Conservation (phyloP, 2,329 filamentous ascomycete genomes). For the Alternaria sp. region DNA sequence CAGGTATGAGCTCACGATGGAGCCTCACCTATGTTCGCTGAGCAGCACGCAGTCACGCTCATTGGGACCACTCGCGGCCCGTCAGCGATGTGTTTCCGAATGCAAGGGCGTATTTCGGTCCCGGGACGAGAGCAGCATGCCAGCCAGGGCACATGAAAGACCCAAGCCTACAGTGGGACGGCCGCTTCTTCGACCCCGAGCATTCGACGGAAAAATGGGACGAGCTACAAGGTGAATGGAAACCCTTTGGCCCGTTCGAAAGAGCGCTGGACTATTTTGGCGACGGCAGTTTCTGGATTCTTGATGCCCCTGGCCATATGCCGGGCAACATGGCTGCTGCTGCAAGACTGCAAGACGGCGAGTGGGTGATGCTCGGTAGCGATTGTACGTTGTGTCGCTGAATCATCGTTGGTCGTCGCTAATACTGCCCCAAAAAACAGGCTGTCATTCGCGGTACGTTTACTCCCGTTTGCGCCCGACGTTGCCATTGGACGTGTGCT, state of each 20-base stretch:
- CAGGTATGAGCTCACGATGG: constrained; percentile 28
- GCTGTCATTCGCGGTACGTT: constrained; percentile 44
- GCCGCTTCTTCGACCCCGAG: constrained; percentile 46
- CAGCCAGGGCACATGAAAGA: constrained; percentile 44
- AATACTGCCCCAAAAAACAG: neutral
- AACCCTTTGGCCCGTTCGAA: constrained; percentile 48
- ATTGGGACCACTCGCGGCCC: constrained; percentile 47
- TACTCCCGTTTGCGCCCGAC: neutral
- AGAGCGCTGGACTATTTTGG: constrained; percentile 50
- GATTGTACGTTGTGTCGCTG: constrained; percentile 31
- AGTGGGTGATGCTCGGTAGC: constrained; percentile 46
- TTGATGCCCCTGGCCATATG: constrained; percentile 52
- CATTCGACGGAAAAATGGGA: constrained; percentile 39
- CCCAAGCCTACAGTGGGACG: constrained; percentile 43
- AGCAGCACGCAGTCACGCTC: constrained; percentile 39
- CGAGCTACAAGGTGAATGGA: constrained; percentile 43
- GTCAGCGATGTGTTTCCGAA: constrained; percentile 42
- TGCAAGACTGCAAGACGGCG: constrained; percentile 35
- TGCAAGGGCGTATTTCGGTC: constrained; percentile 44
- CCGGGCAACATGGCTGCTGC: constrained; percentile 52
- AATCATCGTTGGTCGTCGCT: neutral
- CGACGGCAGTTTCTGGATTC: constrained; percentile 53
- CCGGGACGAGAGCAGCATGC: constrained; percentile 40
- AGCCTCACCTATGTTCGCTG: neutral
- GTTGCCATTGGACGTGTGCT: neutral